These are phyloP conservation scores for Suillus plorans DNA, from an alignment of 768 basidiomycete species.

Conservation along the genomic window DNA sequence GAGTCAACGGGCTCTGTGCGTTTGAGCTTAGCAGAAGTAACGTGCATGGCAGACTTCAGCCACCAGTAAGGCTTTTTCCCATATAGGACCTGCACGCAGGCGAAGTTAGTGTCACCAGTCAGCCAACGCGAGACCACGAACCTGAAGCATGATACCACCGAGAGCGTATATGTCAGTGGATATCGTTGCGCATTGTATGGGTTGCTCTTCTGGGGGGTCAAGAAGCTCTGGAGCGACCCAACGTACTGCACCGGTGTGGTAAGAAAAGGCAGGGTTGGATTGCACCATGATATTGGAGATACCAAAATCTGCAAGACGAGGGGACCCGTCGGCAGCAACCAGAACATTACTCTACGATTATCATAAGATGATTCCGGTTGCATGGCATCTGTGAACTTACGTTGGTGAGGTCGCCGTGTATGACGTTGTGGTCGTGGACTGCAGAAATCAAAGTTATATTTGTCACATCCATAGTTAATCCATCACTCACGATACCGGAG, in stretches of 20 bases:
- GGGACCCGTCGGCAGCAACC: slow-evolving; percentile 7
- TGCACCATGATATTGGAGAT: slow-evolving; percentile 40
- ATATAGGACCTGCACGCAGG: slow-evolving; percentile 25
- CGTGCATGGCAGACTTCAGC: slow-evolving; percentile 22
- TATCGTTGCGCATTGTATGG: slow-evolving; percentile 8
- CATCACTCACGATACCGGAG: slow-evolving; percentile 35
- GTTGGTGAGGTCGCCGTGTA: slow-evolving; percentile 12
- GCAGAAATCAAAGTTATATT: not conserved
- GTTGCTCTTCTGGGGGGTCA: not conserved
- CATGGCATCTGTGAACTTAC: not conserved
- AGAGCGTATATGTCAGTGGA: slow-evolving; percentile 22
- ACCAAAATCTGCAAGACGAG: slow-evolving; percentile 38
- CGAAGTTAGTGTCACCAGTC: not conserved
- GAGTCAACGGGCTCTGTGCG: slow-evolving; percentile 13
- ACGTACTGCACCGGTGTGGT: slow-evolving; percentile 15
- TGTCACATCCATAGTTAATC: not conserved
- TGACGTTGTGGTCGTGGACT: slow-evolving; percentile 10
- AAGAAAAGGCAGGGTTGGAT: slow-evolving; percentile 26
- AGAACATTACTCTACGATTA: slow-evolving; percentile 10
- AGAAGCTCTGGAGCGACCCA: slow-evolving; percentile 21
- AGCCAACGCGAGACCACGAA: not conserved
- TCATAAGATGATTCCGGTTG: not conserved
- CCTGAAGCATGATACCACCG: slow-evolving; percentile 21
- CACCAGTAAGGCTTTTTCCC: slow-evolving; percentile 23
- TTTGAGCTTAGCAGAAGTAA: slow-evolving; percentile 19